A percentile compares a stretch with the other conserved stretches of the same genome.
These are phyloP conservation scores for Penicillium diatomitis DNA, from an alignment of 495 filamentous ascomycete species.

Conservation along the genomic window DNA sequence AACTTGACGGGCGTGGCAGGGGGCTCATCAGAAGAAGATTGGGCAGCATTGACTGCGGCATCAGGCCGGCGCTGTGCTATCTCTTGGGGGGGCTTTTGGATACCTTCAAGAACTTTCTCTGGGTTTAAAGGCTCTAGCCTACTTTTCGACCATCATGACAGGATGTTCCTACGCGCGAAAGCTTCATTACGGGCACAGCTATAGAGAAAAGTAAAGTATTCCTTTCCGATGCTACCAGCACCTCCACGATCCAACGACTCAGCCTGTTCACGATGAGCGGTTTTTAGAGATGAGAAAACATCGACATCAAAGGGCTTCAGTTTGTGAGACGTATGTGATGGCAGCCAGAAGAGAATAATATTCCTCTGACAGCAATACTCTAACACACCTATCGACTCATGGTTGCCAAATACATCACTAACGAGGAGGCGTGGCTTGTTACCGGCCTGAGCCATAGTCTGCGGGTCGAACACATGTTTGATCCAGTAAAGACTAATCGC, in stretches of 20 bases:
- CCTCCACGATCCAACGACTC: neutral
- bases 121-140: neutral
- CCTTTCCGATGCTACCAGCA: neutral
- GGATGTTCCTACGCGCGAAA: neutral
- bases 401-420: neutral
- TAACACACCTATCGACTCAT: neutral
- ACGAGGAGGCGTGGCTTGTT: neutral
- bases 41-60: neutral
- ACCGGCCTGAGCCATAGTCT: neutral
- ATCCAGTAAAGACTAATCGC: neutral
- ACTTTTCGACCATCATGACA: neutral
- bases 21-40: neutral
- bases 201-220: neutral
- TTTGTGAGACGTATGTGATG: neutral
- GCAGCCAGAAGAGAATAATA: neutral
- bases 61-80: neutral
- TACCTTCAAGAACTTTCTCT: neutral
- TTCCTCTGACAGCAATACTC: neutral
- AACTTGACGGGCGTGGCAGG: neutral
- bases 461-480: neutral
- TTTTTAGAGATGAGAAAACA: neutral
- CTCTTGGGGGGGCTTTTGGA: neutral
- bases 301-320: neutral
- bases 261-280: neutral
- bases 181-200: neutral